These are phyloP conservation scores for Ogataea paraovalis DNA, from an alignment of 805 yeast species.

Conservation along the genomic window DNA sequence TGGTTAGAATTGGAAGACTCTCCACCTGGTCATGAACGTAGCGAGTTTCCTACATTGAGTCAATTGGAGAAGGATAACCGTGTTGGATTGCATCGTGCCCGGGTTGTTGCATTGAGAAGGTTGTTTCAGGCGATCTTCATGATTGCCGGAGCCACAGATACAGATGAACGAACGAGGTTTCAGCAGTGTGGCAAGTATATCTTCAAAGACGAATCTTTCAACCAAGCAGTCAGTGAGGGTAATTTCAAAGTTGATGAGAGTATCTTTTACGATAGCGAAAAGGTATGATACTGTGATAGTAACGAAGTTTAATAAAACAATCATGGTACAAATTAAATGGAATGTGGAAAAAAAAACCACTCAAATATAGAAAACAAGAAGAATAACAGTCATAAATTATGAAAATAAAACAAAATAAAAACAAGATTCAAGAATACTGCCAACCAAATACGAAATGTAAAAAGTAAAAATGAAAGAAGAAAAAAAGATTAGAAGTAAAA, in stretches of 20 bases:
- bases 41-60: conserved; percentile 59
- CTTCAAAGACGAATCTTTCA: conserved; percentile 41
- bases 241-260: conserved; percentile 33
- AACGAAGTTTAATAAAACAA: not conserved
- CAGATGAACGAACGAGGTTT: conserved; percentile 1
- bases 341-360: not conserved
- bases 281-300: not conserved
- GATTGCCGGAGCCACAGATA: conserved; percentile 11
- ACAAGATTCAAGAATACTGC: too few species aligned
- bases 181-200: conserved; percentile 38
- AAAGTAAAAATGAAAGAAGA: too few species aligned
- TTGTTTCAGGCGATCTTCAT: conserved; percentile 38
- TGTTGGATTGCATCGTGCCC: conserved; percentile 24
- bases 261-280: conserved; percentile 29
- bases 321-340: not conserved
- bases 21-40: conserved; percentile 57
- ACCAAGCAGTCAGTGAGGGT: conserved; percentile 33
- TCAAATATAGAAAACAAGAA: not conserved
- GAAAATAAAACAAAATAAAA: too few species aligned
- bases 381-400: too few species aligned
- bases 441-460: too few species aligned
- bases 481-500: not conserved
- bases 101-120: conserved; percentile 40
- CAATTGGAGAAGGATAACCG: conserved; percentile 38
- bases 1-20: conserved; percentile 31